A percentile compares a stretch with the other conserved stretches of the same genome.
Conservation (phyloP, 441 rosid species). For the Gossypium trilobum region DNA sequence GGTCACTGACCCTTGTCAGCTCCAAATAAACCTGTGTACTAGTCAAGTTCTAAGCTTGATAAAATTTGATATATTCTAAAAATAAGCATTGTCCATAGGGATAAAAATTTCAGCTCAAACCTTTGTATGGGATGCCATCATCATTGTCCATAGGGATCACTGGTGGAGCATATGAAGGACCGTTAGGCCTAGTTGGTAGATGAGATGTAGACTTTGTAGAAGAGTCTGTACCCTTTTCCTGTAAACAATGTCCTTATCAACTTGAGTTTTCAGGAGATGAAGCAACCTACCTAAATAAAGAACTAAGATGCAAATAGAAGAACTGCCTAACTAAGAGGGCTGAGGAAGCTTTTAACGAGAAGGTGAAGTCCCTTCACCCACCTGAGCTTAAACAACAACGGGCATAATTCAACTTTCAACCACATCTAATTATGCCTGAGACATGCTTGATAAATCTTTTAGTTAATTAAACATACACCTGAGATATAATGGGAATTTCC, state of each 20-base stretch:
- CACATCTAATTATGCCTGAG: neutral
- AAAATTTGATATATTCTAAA: neutral
- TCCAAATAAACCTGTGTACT: neutral
- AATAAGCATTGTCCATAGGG: neutral
- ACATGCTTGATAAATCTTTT: neutral
- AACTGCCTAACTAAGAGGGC: neutral
- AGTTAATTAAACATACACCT: neutral
- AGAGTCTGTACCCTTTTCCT: constrained; percentile 69
- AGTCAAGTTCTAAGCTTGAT: neutral
- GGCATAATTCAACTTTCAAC: neutral
- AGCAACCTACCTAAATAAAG: neutral
- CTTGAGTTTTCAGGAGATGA: neutral
- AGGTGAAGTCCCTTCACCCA: neutral
- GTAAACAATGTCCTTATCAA: constrained; percentile 23
- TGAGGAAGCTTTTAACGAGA: neutral
- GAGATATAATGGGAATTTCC: neutral
- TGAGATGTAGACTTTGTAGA: constrained; percentile 64
- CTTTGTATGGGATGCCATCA: constrained; percentile 68
- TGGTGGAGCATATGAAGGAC: constrained; percentile 60
- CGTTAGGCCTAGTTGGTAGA: constrained; percentile 53
- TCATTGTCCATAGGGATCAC: constrained; percentile 51
- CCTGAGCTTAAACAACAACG: neutral
- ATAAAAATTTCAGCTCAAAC: constrained; percentile 21
- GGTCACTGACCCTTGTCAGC: neutral
- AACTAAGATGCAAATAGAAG: neutral